Evolutionary conservation across 1,139 yeast genomes (phyloP), one percentile per base, ranked within the genome.

Genomic region (Pneumocystis oryctolagi): DNA sequence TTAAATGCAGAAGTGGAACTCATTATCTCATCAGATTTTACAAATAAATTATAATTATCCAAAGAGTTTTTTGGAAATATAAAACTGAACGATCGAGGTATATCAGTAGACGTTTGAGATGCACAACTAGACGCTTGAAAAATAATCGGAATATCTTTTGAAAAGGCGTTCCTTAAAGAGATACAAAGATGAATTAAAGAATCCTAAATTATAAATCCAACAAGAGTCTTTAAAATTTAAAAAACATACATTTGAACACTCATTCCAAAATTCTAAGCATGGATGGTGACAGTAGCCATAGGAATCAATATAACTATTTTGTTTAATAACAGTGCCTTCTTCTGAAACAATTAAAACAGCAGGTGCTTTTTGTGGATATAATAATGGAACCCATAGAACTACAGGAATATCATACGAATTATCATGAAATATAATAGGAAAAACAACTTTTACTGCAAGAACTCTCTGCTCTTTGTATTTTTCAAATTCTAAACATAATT

Each of bases 241-340:
- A 64, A 76, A 77, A 66, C 74, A 81, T 34, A 71, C 65, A 30
- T 67, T 64, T 2, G 72, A 61, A 30, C 62, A 62, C n/a, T 65
- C 68, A 31, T 67, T 63, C 96, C 96, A 87, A 34, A 74, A 74
- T 1, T 83, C 72, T 61, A 87, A 72, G 64, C 78, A 80, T 0
- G 94, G 90, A 68, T 85, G 84, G 70, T 84, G 85, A 64, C 87
- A 79, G 60, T 76, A 74, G 1, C 96, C 96, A 72, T 80, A 86
- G n/a, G 81, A 73, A 71, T 87, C 95, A 1, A 87, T 80, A 69
- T 80, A 77, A 67, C 83, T 84, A 20, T 85, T 84, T 0, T 89
- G 85, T 60, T 74, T 78, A 62, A 83, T 73, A 64, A 72, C 73
- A 79, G 73, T 76, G 31, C 76, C 76, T 58, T 77, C 77, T 1